Percentiles rank a stretch among this genome's conserved stretches.
Conservation (phyloP, 169 alveolate species). For the Blepharisma undulans region DNA sequence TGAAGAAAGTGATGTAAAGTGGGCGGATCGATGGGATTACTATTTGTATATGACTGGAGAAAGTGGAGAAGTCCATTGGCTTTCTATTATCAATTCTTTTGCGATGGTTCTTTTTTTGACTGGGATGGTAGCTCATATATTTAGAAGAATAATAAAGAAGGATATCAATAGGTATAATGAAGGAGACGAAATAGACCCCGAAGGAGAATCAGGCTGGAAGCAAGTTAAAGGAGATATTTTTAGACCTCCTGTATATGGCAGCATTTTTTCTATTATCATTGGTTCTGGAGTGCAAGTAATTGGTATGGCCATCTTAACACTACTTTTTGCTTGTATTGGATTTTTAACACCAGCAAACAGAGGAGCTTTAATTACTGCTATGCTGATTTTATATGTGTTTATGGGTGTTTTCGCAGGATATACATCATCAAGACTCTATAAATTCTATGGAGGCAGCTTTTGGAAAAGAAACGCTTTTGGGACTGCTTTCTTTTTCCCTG, state of each 20-base stretch:
- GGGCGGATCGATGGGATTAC: conserved; percentile 88
- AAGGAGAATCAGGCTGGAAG: conserved; percentile 90
- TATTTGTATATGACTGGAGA: conserved; percentile 76
- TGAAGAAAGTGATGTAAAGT: conserved; percentile 66
- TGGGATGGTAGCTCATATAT: conserved; percentile 81
- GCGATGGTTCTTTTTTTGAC: conserved; percentile 78
- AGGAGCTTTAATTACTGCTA: conserved; percentile 76
- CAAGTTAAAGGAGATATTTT: conserved; percentile 91
- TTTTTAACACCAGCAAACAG: conserved; percentile 80
- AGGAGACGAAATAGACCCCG: conserved; percentile 72
- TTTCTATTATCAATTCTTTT: conserved; percentile 83
- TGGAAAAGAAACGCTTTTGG: conserved; percentile 62
- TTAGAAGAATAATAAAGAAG: conserved; percentile 80
- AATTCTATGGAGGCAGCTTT: conserved; percentile 62
- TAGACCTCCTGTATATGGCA: conserved; percentile 84
- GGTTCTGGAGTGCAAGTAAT: conserved; percentile 89
- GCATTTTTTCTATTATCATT: conserved; percentile 76
- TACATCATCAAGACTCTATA: conserved; percentile 77
- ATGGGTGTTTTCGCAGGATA: conserved; percentile 90
- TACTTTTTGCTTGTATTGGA: conserved; percentile 76
- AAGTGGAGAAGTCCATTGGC: conserved; percentile 85
- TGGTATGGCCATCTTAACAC: conserved; percentile 77
- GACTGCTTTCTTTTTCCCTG: conserved; percentile 75
- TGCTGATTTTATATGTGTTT: conserved; percentile 85
- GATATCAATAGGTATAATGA: conserved; percentile 83